Percentiles rank a stretch among this genome's conserved stretches.
Conservation (phyloP, 306 rosid genomes). For the Arachis hypogaea region DNA sequence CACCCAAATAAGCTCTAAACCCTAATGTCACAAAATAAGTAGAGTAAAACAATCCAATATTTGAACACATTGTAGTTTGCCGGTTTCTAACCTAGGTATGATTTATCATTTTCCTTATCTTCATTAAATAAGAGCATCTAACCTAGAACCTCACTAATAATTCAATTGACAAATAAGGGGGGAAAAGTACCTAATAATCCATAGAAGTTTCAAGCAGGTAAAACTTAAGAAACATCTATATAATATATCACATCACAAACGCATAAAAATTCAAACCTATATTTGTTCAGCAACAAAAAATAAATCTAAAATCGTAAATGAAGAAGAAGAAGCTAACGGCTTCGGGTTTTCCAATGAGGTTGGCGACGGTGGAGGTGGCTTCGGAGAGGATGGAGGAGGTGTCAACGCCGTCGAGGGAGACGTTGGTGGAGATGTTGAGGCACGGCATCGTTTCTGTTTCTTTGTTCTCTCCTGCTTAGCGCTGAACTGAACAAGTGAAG, state of each 20-base stretch:
- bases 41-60: too few species aligned
- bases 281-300: not conserved
- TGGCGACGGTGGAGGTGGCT: slow-evolving; percentile 85
- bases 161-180: not conserved
- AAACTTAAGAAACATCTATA: not conserved
- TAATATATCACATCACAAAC: not conserved
- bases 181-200: not conserved
- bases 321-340: slow-evolving; percentile 50
- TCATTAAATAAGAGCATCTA: not conserved
- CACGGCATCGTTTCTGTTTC: slow-evolving; percentile 69
- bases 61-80: too few species aligned
- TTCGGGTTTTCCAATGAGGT: slow-evolving; percentile 75
- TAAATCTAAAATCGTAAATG: not conserved
- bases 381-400: slow-evolving; percentile 90
- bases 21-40: too few species aligned
- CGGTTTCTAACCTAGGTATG: too few species aligned
- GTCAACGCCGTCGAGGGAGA: slow-evolving; percentile 72
- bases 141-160: not conserved
- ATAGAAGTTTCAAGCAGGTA: not conserved
- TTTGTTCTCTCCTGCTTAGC: not conserved
- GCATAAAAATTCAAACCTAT: not conserved
- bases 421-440: slow-evolving; percentile 83
- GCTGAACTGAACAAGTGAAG: not conserved
- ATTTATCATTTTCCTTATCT: too few species aligned
- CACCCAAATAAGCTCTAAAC: too few species aligned